Conservation (phyloP, 2,329 filamentous ascomycete genomes). For the Penicillium corylophilum region DNA sequence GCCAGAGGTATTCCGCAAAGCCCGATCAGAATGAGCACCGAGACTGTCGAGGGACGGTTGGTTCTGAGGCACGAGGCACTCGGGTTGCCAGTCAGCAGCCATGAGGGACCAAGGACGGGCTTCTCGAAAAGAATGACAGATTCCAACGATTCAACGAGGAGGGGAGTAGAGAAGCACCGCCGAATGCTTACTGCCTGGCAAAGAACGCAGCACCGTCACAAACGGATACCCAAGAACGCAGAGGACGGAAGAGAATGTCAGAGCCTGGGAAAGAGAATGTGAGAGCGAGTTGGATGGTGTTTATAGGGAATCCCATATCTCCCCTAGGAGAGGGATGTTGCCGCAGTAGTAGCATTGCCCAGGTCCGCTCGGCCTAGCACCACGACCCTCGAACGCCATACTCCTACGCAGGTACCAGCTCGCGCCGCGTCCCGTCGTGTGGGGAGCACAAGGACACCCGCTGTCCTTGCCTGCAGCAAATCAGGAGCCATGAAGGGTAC, state of each 20-base stretch:
- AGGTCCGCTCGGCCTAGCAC: slow-evolving; percentile 33
- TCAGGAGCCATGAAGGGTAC: slow-evolving; percentile 37
- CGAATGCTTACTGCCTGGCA: slow-evolving; percentile 40
- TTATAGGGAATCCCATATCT: slow-evolving; percentile 39
- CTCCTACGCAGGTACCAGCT: slow-evolving; percentile 32
- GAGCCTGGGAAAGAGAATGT: slow-evolving; percentile 46
- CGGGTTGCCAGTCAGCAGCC: slow-evolving; percentile 43
- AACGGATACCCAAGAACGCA: slow-evolving; percentile 39
- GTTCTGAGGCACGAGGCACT: slow-evolving; percentile 39
- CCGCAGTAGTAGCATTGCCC: slow-evolving; percentile 36
- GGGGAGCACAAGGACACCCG: slow-evolving; percentile 29
- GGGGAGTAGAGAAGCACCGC: slow-evolving; percentile 31
- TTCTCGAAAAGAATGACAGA: slow-evolving; percentile 43
- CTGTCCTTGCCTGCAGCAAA: slow-evolving; percentile 39
- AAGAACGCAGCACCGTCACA: slow-evolving; percentile 39
- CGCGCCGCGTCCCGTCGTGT: slow-evolving; percentile 33
- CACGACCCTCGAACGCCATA: slow-evolving; percentile 38
- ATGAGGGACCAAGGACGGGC: slow-evolving; percentile 36
- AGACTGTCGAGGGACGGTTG: slow-evolving; percentile 37
- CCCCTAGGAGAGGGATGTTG: slow-evolving; percentile 31
- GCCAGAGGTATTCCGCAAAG: slow-evolving; percentile 44
- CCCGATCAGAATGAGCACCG: slow-evolving; percentile 37
- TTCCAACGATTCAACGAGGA: slow-evolving; percentile 41
- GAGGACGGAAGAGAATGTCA: slow-evolving; percentile 44
- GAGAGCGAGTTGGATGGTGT: slow-evolving; percentile 43